Conservation (phyloP, 1,284 basidiomycete genomes). For the Albatrellus sp. region DNA sequence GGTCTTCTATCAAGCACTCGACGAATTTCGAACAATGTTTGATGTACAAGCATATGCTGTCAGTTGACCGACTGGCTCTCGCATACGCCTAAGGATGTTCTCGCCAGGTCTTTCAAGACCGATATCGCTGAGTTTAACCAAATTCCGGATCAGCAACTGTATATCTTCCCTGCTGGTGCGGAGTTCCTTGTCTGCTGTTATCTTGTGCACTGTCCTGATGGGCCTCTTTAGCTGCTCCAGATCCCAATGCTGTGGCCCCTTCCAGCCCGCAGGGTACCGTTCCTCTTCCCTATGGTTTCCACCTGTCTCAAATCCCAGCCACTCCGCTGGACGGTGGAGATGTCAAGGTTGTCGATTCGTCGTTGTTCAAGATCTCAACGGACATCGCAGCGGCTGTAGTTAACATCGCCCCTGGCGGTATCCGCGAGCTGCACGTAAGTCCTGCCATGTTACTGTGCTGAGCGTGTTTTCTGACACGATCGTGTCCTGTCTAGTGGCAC, state of each 20-base stretch:
- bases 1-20: not conserved
- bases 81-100: constrained; percentile 48
- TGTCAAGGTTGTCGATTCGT: constrained; percentile 51
- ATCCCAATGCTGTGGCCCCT: constrained; percentile 18
- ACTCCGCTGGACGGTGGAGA: constrained; percentile 45
- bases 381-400: constrained; percentile 58
- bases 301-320: constrained; percentile 37
- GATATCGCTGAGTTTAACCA: constrained; percentile 40
- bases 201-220: constrained; percentile 5
- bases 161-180: constrained; percentile 53
- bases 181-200: not conserved
- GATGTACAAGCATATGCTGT: not conserved
- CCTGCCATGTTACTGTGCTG: not conserved
- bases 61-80: constrained; percentile 55
- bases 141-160: constrained; percentile 46
- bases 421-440: constrained; percentile 29
- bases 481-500: constrained; percentile 46
- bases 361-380: constrained; percentile 35
- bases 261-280: constrained; percentile 33
- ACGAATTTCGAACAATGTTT: constrained; percentile 1
- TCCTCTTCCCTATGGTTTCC: constrained; percentile 28
- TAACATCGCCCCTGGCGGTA: constrained; percentile 53
- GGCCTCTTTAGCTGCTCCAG: constrained; percentile 9
- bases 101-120: constrained; percentile 61
- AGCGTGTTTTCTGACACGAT: not conserved